These are phyloP conservation scores for Ophiostoma sp. DNA, from an alignment of 2,329 filamentous ascomycete species.

Conservation along the genomic window DNA sequence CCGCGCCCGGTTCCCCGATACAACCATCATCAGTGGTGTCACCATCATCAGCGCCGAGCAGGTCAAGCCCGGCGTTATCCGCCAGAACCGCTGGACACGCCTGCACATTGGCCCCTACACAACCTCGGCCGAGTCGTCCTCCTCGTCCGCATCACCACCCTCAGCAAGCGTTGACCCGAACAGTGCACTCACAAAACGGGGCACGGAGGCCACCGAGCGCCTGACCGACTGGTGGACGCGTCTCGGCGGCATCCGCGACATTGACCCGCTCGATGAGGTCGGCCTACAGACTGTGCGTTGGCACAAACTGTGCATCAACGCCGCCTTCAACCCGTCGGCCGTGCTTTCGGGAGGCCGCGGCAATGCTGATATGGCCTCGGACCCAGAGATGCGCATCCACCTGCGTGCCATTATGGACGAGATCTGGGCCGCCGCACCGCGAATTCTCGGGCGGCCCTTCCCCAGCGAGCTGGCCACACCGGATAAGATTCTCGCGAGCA, in stretches of 20 bases:
- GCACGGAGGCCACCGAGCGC: constrained; percentile 46
- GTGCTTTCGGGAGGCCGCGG: constrained; percentile 65
- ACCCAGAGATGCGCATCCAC: constrained; percentile 63
- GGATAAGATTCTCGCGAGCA: constrained; percentile 63
- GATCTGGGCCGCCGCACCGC: constrained; percentile 63
- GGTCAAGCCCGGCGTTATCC: constrained; percentile 59
- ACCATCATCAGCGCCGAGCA: constrained; percentile 71
- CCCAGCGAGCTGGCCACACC: constrained; percentile 61
- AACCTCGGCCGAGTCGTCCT: constrained; percentile 37
- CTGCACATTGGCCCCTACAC: constrained; percentile 69
- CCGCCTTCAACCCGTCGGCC: constrained; percentile 71
- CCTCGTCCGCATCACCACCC: not conserved
- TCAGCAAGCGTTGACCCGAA: not conserved
- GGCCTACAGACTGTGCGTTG: constrained; percentile 70
- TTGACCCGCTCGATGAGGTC: constrained; percentile 58
- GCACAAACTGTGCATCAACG: constrained; percentile 78
- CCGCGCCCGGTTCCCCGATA: constrained; percentile 58
- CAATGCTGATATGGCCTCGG: constrained; percentile 64
- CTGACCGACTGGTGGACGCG: constrained; percentile 57
- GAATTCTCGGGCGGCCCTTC: constrained; percentile 61
- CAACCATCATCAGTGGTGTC: constrained; percentile 65
- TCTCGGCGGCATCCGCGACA: constrained; percentile 64
- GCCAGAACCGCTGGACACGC: constrained; percentile 72
- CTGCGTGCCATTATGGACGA: constrained; percentile 68
- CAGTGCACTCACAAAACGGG: constrained; percentile 31